Base-by-base conservation (phyloP, 2,329 filamentous ascomycete genomes). In the Hymenotorrendiella dingleyae region DNA sequence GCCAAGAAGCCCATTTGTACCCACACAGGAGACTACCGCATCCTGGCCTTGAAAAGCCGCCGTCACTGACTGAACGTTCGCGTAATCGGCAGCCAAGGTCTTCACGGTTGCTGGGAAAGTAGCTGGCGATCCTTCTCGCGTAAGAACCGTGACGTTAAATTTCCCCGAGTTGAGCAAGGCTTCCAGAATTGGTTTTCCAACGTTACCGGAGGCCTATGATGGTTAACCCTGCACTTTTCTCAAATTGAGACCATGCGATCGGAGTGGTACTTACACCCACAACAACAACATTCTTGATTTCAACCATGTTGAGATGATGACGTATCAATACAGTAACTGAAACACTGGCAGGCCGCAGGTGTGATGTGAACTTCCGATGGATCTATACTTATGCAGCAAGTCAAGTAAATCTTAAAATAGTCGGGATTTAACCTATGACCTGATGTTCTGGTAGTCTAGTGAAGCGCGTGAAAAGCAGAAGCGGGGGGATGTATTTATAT, bases 41-140 rank as follows among this genome's bases (percentile, higher is more conserved):
- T 84, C 79, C 48, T 80, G 72, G 28, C 72, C 74, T 35, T 67
- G 53, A 36, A 84, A 67, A 2, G 72, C 73, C 0, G 59, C 32
- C 1, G 62, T 64, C 7, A 78, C 62, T 24, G 69, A 68, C 1
- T 59, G 36, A 2, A 65, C 53, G 3, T 60, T 62, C 23, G 63
- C 59, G 46, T 69, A 73, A 54, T 77, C 65, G 14, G 67, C 67
- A 5, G 64, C 62, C 45, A 69, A 41, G 16, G 74, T 65, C 11
- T 65, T 67, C 49, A 72, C 62, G 16, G 56, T 52, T 4, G 54
- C 28, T 30, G 54, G 51, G 43, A 58, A 57, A 4, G 42, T 45
- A 9, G 47, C 34, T 17, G 37, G 52, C 12, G 57, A 59, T 2
- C 29, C 24, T 19, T 57, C 47, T 17, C 74, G 71, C 17, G 68